phyloP scores from a whole-genome alignment of 352 stramenopile species.

The Pythium utonaiense region DNA sequence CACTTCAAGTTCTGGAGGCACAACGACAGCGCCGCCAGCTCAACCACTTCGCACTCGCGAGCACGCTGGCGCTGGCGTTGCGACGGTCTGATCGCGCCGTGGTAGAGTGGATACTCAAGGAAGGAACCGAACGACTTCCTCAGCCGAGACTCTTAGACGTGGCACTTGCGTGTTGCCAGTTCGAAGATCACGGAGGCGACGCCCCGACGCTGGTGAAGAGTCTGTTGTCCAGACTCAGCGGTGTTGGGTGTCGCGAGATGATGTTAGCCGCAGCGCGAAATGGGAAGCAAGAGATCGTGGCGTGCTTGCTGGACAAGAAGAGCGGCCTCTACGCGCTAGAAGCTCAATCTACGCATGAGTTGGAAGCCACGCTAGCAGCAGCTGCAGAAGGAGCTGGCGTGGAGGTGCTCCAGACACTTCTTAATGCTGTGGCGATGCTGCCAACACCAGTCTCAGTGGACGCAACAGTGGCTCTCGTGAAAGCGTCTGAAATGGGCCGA shows the following conservation, averaged over 20 bases:
- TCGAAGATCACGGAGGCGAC: neutral
- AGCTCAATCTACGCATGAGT: too few relatives aligned
- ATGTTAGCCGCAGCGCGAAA: neutral
- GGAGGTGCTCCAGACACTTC: neutral
- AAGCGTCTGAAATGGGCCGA: neutral
- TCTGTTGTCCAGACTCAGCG: neutral
- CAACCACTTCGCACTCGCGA: slow-evolving; percentile 7
- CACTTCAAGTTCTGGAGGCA: slow-evolving; percentile 11
- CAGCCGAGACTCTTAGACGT: neutral
- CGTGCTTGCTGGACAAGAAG: neutral
- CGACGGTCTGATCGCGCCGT: neutral
- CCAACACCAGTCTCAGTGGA: neutral
- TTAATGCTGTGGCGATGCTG: neutral
- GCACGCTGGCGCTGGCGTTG: slow-evolving; percentile 3
- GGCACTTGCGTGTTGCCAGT: slow-evolving; percentile 3
- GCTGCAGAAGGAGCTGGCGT: neutral
- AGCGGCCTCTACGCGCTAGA: too few relatives aligned
- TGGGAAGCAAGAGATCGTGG: neutral
- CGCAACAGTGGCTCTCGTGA: neutral
- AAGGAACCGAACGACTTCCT: neutral
- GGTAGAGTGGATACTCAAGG: slow-evolving; percentile 9
- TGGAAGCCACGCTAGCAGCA: neutral
- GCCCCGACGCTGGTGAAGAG: neutral
- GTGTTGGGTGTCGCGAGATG: neutral
- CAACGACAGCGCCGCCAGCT: slow-evolving; percentile 7